These are phyloP conservation scores for Pythium rishiriense DNA, from an alignment of 352 stramenopile genomes.

Conservation along the genomic window DNA sequence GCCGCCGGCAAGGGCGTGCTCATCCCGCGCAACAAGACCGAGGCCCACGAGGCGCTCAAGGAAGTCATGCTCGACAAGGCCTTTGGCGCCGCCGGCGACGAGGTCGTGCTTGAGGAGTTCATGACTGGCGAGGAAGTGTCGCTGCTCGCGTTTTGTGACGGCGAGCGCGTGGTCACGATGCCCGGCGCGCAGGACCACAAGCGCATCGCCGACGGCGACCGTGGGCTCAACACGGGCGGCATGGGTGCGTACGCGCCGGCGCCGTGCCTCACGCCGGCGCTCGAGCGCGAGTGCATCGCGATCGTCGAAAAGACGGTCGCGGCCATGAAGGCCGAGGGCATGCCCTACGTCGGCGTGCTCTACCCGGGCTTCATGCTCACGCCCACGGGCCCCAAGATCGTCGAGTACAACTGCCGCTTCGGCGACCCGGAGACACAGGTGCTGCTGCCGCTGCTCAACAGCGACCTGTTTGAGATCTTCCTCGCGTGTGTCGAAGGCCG, in stretches of 20 bases:
- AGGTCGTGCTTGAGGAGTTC: constrained; percentile 98
- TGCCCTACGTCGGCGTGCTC: constrained; percentile 97
- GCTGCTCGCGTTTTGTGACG: constrained; percentile 97
- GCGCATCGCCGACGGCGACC: constrained; percentile 96
- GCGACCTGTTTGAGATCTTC: constrained; percentile 98
- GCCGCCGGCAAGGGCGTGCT: constrained; percentile 99
- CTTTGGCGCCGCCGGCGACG: constrained; percentile 95
- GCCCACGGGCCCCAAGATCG: constrained; percentile 89
- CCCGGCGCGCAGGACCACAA: constrained; percentile 99
- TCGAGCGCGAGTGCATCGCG: constrained; percentile 92
- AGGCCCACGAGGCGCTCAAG: constrained; percentile 92
- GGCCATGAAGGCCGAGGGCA: constrained; percentile 92
- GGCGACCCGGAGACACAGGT: constrained; percentile 99
- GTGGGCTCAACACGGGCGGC: constrained; percentile 98
- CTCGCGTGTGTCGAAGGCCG: constrained; percentile 94
- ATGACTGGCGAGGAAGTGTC: constrained; percentile 98
- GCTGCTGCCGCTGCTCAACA: constrained; percentile 96
- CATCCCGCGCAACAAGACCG: constrained; percentile 92
- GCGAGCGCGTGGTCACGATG: constrained; percentile 94
- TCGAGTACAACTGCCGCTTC: constrained; percentile 99
- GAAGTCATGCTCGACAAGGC: constrained; percentile 97
- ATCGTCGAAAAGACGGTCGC: constrained; percentile 79
- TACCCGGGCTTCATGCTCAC: constrained; percentile 99
- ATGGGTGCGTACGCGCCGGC: constrained; percentile 98
- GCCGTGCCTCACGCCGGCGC: constrained; percentile 92